phyloP scores from a whole-genome alignment of 2,329 filamentous ascomycete species.

The Akanthomyces lecanii region DNA sequence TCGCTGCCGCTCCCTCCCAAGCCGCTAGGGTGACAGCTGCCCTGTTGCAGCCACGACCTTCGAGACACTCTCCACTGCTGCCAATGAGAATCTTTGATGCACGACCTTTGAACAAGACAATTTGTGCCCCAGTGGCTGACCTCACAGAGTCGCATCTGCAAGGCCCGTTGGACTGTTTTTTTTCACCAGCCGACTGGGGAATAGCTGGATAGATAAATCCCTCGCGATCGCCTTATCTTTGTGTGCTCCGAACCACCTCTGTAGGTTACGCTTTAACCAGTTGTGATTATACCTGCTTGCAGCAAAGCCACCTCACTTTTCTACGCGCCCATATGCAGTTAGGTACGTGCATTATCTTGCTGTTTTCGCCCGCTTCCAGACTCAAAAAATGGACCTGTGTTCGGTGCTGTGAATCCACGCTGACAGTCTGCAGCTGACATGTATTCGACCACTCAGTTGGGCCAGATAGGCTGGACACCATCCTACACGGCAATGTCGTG shows the following conservation, averaged over 20 bases:
- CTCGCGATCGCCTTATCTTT: neutral
- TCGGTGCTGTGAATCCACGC: neutral
- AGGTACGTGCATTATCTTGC: neutral
- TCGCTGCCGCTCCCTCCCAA: neutral
- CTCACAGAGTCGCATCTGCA: neutral
- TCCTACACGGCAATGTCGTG: slow-evolving; percentile 5
- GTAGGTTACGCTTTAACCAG: neutral
- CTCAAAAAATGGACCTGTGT: neutral
- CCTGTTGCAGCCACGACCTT: neutral
- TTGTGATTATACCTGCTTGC: neutral
- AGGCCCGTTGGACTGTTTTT: neutral
- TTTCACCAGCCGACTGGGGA: neutral
- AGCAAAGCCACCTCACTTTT: neutral
- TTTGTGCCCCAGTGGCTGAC: neutral
- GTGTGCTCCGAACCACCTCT: neutral
- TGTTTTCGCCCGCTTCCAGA: neutral
- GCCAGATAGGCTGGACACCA: slow-evolving; percentile 11
- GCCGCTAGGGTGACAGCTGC: slow-evolving; percentile 1
- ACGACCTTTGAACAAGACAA: neutral
- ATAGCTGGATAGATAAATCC: neutral
- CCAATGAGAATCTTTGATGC: neutral
- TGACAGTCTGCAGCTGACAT: slow-evolving; percentile 3
- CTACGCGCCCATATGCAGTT: neutral
- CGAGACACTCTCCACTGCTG: neutral
- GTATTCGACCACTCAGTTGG: slow-evolving; percentile 8